Evolutionary conservation across 768 basidiomycete species (phyloP).

Genomic region (Atractiella rhizophila): DNA sequence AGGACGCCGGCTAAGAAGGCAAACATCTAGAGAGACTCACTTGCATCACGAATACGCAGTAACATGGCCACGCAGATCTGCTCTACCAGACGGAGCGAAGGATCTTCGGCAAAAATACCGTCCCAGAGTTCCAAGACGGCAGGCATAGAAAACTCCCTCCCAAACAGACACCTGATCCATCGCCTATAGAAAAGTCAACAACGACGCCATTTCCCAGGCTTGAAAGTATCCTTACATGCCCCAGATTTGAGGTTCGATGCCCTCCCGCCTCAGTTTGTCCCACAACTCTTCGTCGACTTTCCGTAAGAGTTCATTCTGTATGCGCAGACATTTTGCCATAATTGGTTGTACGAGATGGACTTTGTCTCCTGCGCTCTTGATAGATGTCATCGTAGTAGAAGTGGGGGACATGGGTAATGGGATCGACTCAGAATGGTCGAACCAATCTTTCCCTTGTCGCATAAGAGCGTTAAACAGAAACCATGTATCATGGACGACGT

Average conservation of each 20-base stretch:
- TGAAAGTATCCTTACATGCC: too few species aligned
- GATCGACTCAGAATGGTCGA: slow-evolving; percentile 21
- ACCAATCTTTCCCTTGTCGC: slow-evolving; percentile 53
- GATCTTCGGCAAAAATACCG: slow-evolving; percentile 70
- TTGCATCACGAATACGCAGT: slow-evolving; percentile 54
- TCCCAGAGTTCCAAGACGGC: slow-evolving; percentile 82
- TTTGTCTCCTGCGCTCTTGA: neutral
- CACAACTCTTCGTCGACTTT: slow-evolving; percentile 55
- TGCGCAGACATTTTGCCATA: slow-evolving; percentile 48
- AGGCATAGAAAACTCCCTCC: slow-evolving; percentile 58
- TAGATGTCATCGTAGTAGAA: neutral
- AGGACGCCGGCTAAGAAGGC: neutral
- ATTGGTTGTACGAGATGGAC: slow-evolving; percentile 37
- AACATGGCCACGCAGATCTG: slow-evolving; percentile 90
- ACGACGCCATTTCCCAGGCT: too few species aligned
- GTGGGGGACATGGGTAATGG: neutral
- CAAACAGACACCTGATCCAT: slow-evolving; percentile 80
- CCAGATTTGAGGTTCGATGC: slow-evolving; percentile 88
- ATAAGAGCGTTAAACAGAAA: slow-evolving; percentile 55
- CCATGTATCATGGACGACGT: slow-evolving; percentile 48
- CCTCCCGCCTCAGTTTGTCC: slow-evolving; percentile 44
- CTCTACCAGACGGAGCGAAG: slow-evolving; percentile 41
- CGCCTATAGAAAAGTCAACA: too few species aligned
- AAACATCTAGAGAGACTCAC: slow-evolving; percentile 4
- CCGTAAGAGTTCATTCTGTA: slow-evolving; percentile 49